Conservation (phyloP, 192 early-diverging fungal species). For the Allomyces macrogynus region DNA sequence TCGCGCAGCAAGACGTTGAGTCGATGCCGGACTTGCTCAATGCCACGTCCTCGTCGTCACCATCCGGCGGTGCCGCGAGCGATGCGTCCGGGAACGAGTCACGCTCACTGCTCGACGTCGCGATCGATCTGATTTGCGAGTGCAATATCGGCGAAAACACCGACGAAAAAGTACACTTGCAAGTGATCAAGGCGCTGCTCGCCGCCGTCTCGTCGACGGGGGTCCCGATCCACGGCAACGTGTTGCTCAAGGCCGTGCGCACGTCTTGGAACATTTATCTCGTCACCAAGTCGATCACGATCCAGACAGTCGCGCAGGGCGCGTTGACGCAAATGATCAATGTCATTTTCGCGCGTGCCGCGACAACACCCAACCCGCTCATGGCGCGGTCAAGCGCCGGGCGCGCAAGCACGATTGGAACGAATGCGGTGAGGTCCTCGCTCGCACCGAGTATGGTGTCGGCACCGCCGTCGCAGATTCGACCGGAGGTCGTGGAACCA, state of each 20-base stretch:
- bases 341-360: conserved; percentile 52
- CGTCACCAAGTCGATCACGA: conserved; percentile 41
- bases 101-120: conserved; percentile 32
- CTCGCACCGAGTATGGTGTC: background rate
- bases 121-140: conserved; percentile 57
- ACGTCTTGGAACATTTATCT: conserved; percentile 79
- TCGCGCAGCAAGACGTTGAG: conserved; percentile 2
- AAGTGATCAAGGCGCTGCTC: conserved; percentile 77
- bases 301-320: conserved; percentile 71
- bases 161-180: conserved; percentile 70
- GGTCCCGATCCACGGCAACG: conserved; percentile 44
- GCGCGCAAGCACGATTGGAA: background rate
- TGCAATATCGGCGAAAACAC: conserved; percentile 58
- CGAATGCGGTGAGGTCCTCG: background rate
- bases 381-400: too few relatives aligned
- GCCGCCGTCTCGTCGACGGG: conserved; percentile 53
- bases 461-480: background rate
- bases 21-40: conserved; percentile 5
- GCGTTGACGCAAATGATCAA: conserved; percentile 78
- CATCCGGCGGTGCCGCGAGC: conserved; percentile 3
- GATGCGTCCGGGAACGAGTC: conserved; percentile 5
- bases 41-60: too few relatives aligned
- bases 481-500: background rate
- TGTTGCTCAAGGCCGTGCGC: conserved; percentile 58
- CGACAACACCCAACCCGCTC: too few relatives aligned